Percentiles rank a stretch among this genome's conserved stretches.
These are phyloP conservation scores for Nigrospora sphaerica DNA, from an alignment of 2,329 filamentous ascomycete genomes.

Conservation along the genomic window DNA sequence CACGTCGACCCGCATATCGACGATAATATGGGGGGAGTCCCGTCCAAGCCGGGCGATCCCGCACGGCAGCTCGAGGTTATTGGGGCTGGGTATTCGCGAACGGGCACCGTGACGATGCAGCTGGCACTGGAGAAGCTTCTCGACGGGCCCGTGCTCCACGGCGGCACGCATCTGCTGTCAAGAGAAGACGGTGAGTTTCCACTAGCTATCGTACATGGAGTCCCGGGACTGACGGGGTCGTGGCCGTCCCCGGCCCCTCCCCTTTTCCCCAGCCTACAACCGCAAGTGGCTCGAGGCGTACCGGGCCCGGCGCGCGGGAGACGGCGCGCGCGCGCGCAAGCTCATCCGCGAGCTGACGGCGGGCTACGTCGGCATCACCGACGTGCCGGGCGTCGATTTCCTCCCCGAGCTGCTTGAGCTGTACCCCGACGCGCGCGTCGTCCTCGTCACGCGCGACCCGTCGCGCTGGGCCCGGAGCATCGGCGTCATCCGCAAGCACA, in stretches of 20 bases:
- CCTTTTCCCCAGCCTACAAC: background rate
- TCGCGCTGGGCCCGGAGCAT: slow-evolving; percentile 13
- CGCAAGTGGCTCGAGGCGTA: slow-evolving; percentile 10
- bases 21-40: background rate
- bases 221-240: background rate
- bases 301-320: slow-evolving; percentile 11
- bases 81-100: slow-evolving; percentile 34
- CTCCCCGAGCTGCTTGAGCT: background rate
- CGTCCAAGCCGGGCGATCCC: background rate
- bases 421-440: background rate
- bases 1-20: too few species aligned
- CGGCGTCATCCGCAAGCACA: slow-evolving; percentile 4
- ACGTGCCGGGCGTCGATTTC: slow-evolving; percentile 5
- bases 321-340: slow-evolving; percentile 12
- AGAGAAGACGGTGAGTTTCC: slow-evolving; percentile 24
- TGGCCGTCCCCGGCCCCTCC: too few species aligned
- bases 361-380: slow-evolving; percentile 12
- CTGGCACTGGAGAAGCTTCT: slow-evolving; percentile 38
- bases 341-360: slow-evolving; percentile 11
- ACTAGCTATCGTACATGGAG: background rate
- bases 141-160: slow-evolving; percentile 40
- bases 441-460: slow-evolving; percentile 2
- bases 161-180: slow-evolving; percentile 31
- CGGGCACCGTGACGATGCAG: slow-evolving; percentile 42
- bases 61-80: slow-evolving; percentile 28